phyloP scores from a whole-genome alignment of 2,329 filamentous ascomycete species.

The Ampelomyces quisqualis region DNA sequence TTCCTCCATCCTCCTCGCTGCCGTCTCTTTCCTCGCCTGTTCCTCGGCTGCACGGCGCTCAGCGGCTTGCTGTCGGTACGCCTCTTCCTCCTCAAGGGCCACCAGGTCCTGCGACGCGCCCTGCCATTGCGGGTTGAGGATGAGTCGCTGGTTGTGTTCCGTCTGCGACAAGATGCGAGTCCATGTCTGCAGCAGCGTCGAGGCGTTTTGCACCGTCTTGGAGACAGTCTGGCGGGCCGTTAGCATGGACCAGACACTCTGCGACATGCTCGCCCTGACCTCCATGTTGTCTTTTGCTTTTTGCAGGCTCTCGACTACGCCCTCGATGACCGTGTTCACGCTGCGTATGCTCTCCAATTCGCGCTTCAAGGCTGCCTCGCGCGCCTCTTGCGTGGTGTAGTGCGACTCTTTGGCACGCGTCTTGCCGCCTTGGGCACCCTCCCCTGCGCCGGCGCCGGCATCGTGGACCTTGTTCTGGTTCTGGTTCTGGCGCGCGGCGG shows the following conservation, averaged over 20 bases:
- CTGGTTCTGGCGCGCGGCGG: conserved; percentile 47
- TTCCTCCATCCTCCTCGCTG: conserved; percentile 55
- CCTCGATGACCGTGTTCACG: conserved; percentile 86
- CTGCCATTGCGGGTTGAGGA: conserved; percentile 86
- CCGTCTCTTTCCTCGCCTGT: conserved; percentile 72
- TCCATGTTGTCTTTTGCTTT: conserved; percentile 76
- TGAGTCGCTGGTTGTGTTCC: conserved; percentile 91
- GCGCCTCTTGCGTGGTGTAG: conserved; percentile 65
- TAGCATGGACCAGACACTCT: conserved; percentile 5
- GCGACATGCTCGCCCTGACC: conserved; percentile 48
- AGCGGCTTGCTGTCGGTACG: conserved; percentile 71
- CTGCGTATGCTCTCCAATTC: conserved; percentile 82
- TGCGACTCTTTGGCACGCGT: conserved; percentile 51
- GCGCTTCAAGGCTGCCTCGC: conserved; percentile 71
- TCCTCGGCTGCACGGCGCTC: conserved; percentile 77
- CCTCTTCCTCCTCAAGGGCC: conserved; percentile 80
- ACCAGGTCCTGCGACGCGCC: conserved; percentile 82
- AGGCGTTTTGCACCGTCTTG: conserved; percentile 81
- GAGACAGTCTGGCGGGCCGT: conserved; percentile 67
- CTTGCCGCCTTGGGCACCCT: conserved; percentile 43
- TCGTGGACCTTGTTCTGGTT: conserved; percentile 44
- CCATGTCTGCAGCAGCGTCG: conserved; percentile 90
- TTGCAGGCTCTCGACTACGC: conserved; percentile 69
- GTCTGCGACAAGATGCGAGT: conserved; percentile 94
- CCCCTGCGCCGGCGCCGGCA: conserved; percentile 37